Evolutionary conservation across 1,284 basidiomycete species (phyloP), one percentile per base, ranked within the genome.

Genomic region (Moniliophthora roreri): DNA sequence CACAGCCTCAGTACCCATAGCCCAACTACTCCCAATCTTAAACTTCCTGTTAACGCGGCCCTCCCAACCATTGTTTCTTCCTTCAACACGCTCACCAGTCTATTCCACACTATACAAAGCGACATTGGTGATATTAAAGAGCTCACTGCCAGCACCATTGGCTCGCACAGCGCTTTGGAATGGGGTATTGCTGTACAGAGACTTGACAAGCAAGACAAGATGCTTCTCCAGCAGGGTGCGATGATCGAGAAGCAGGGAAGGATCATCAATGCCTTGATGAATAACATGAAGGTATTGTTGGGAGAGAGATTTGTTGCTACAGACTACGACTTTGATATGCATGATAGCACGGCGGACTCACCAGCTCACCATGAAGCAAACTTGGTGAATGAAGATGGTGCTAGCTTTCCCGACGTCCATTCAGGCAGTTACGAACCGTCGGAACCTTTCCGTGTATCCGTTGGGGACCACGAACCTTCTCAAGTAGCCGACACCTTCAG

Each of bases 71-170:
- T 46, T 15, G 26, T 46, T 13, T 28, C 44, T 9, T 28, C 44
- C 24, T 16, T 46, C 9, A 46, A 46, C 24, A 28, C 44, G 9
- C 18, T 46, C 7, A 32, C 44, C 7, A 18, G 18, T n/a, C 11
- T 28, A 11, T 11, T 32, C 24, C 16, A 46, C 24, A 32, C 44
- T 32, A 46, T 46, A 28, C 44, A 18, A 32, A 46, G n/a, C 8
- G 44, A 46, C 24, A 23, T 46, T 6, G 26, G 44, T n/a, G 44
- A 46, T 10, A 28, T 46, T 6, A 46, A 46, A n/a, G 44, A 46
- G 6, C 24, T 28, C 24, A 46, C 24, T 32, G 44, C 44, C 16
- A 46, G 13, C 24, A 15, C 28, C 13, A 16, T 28, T 9, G 24
- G 44, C 13, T 46, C 44, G 13, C 21, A 46, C 13, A 46, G 44